Percentiles rank a stretch among this genome's conserved stretches.
These are phyloP conservation scores for Celoporthe dispersa DNA, from an alignment of 2,329 filamentous ascomycete species.

Conservation along the genomic window DNA sequence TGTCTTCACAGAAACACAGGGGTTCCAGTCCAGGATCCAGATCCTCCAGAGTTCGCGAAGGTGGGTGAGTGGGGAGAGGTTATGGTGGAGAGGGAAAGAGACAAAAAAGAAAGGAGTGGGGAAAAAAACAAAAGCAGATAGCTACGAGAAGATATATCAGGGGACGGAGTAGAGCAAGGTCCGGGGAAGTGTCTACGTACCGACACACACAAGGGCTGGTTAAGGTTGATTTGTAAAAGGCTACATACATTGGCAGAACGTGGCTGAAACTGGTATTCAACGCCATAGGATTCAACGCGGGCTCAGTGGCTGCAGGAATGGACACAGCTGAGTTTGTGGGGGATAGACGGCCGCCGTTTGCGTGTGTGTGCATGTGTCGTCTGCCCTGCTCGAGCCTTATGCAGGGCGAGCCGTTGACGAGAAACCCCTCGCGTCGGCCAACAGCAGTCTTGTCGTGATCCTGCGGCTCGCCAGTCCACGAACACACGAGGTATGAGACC, in stretches of 20 bases:
- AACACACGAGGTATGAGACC: background rate
- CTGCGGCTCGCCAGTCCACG: background rate
- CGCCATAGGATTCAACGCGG: background rate
- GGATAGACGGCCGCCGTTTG: background rate
- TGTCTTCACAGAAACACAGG: background rate
- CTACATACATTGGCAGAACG: background rate
- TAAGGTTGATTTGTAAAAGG: background rate
- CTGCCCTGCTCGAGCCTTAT: background rate
- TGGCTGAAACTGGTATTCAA: background rate
- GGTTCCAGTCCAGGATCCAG: background rate
- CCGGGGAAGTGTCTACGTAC: background rate
- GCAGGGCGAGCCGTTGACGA: background rate
- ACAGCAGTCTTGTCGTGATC: background rate
- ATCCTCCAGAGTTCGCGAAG: background rate
- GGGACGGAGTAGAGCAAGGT: background rate
- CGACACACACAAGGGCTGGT: background rate
- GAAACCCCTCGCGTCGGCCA: background rate
- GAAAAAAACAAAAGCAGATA: background rate
- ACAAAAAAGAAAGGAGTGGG: background rate
- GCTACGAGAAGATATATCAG: background rate
- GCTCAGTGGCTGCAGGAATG: background rate
- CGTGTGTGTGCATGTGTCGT: background rate
- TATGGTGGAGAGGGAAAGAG: background rate
- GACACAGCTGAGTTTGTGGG: background rate
- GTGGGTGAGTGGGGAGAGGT: background rate